Evolutionary conservation across 202 grass and related monocot species (phyloP).

Genomic region (Tripidium arundinaceum): DNA sequence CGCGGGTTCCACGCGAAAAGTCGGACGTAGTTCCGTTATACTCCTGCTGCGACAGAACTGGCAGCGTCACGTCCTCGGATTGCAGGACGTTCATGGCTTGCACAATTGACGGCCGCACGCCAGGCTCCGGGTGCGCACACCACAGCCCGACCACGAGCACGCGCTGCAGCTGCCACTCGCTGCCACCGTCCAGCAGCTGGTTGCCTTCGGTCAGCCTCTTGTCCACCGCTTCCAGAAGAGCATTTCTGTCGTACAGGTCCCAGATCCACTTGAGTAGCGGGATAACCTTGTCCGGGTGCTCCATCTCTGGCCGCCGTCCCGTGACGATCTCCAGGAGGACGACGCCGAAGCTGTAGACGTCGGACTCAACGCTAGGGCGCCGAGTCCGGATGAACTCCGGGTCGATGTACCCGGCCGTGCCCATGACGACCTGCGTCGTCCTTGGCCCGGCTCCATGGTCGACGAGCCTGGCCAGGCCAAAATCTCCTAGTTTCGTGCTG

Average conservation of each 20-base stretch:
- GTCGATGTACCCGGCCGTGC: neutral
- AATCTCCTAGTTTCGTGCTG: neutral
- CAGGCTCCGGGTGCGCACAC: neutral
- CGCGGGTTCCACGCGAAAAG: neutral
- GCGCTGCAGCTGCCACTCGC: neutral
- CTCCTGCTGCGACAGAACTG: neutral
- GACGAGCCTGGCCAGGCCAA: neutral
- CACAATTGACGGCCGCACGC: neutral
- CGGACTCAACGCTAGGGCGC: neutral
- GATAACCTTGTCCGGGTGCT: neutral
- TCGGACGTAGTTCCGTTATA: neutral
- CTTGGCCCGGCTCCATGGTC: neutral
- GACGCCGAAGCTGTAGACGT: too few species aligned
- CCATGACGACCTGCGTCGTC: neutral
- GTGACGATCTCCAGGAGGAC: conserved; percentile 69
- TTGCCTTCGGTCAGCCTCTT: neutral
- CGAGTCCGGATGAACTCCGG: neutral
- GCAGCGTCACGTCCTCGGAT: neutral
- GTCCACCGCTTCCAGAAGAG: neutral
- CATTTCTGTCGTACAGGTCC: neutral
- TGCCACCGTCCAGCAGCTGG: neutral
- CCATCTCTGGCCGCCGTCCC: conserved; percentile 3
- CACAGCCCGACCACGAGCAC: neutral
- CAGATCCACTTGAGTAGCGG: neutral
- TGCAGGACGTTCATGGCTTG: conserved; percentile 2